A percentile compares a stretch with the other conserved stretches of the same genome.
These are phyloP conservation scores for Pythium dissimile DNA, from an alignment of 352 stramenopile genomes.

Conservation along the genomic window DNA sequence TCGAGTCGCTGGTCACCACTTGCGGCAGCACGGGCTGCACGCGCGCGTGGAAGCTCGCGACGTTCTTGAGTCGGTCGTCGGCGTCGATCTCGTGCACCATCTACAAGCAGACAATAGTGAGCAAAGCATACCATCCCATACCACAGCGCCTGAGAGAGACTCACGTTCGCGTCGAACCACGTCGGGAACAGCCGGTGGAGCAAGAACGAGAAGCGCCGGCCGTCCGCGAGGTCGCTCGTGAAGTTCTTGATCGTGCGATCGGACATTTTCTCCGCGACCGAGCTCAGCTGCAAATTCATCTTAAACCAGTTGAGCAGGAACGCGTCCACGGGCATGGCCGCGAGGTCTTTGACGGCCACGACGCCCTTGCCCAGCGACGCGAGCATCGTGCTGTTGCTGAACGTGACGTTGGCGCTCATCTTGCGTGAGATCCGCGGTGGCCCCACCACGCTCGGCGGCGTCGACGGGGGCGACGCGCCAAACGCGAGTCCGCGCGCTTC, in stretches of 20 bases:
- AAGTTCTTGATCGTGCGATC: slow-evolving; percentile 81
- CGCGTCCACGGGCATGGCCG: slow-evolving; percentile 67
- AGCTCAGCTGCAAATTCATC: slow-evolving; percentile 67
- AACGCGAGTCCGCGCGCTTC: slow-evolving; percentile 8
- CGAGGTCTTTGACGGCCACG: slow-evolving; percentile 58
- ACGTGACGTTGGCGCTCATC: slow-evolving; percentile 15
- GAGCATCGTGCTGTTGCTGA: slow-evolving; percentile 22
- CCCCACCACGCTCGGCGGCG: not conserved
- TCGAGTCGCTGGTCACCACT: slow-evolving; percentile 70
- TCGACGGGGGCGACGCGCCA: slow-evolving; percentile 4
- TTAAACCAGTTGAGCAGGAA: slow-evolving; percentile 76
- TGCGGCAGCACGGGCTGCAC: slow-evolving; percentile 63
- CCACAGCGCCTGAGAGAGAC: not conserved
- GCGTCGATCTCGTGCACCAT: slow-evolving; percentile 78
- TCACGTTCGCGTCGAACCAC: slow-evolving; percentile 63
- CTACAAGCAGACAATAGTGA: slow-evolving; percentile 22
- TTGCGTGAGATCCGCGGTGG: not conserved
- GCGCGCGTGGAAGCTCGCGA: slow-evolving; percentile 59
- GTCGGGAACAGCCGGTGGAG: slow-evolving; percentile 70
- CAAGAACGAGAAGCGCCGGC: slow-evolving; percentile 61
- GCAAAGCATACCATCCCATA: not conserved
- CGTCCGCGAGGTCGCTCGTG: slow-evolving; percentile 62
- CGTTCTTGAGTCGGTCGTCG: slow-evolving; percentile 64
- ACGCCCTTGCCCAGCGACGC: slow-evolving; percentile 20
- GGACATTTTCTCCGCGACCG: slow-evolving; percentile 52